These are phyloP conservation scores for Royoungia palumana DNA, from an alignment of 768 basidiomycete genomes.

Conservation along the genomic window DNA sequence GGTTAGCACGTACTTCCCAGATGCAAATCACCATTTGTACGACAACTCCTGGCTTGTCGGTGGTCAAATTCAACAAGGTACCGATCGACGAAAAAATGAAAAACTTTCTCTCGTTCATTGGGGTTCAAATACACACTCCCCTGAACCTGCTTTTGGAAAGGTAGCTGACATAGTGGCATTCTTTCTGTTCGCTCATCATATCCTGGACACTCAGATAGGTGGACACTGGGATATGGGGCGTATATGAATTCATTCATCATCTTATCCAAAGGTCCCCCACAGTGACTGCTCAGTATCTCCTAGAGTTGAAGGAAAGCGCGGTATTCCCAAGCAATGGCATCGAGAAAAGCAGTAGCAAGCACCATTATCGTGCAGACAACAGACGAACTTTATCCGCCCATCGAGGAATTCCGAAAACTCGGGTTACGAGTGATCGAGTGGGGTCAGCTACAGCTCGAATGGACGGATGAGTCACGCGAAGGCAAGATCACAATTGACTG, in stretches of 20 bases:
- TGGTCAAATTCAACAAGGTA: too few species aligned
- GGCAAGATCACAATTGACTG: conserved; percentile 40
- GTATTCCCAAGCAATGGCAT: conserved; percentile 53
- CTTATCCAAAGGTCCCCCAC: conserved; percentile 57
- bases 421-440: conserved; percentile 81
- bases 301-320: not conserved
- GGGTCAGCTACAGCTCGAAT: conserved; percentile 62
- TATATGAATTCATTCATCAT: conserved; percentile 77
- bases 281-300: not conserved
- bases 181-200: not conserved
- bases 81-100: too few species aligned
- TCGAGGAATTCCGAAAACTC: conserved; percentile 60
- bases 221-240: conserved; percentile 82
- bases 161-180: too few species aligned
- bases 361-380: conserved; percentile 56
- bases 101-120: too few species aligned
- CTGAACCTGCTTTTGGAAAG: too few species aligned
- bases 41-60: too few species aligned
- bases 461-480: conserved; percentile 77
- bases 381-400: conserved; percentile 82
- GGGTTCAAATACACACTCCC: too few species aligned
- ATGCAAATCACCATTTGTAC: too few species aligned
- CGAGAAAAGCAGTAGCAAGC: conserved; percentile 21
- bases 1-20: too few species aligned
- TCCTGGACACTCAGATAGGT: conserved; percentile 53